phyloP scores from a whole-genome alignment of 2,329 filamentous ascomycete genomes.

The Ceratocystis cubensis region DNA sequence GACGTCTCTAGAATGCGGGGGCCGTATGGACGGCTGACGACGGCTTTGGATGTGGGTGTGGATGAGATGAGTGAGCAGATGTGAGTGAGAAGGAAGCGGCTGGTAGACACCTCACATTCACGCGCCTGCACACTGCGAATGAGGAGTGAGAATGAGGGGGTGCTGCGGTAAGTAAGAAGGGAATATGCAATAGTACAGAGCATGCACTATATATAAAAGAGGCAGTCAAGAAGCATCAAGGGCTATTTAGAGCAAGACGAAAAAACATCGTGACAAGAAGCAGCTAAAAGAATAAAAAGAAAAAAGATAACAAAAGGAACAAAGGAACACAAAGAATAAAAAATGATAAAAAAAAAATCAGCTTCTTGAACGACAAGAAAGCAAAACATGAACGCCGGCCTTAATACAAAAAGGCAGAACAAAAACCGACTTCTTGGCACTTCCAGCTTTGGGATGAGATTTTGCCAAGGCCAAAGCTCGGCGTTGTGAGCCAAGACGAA shows the following conservation, averaged over 20 bases:
- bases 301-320: not conserved
- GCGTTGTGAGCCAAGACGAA: conserved; percentile 21
- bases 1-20: not conserved
- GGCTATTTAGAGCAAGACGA: not conserved
- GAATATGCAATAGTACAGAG: not conserved
- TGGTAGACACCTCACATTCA: not conserved
- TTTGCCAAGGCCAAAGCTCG: conserved; percentile 21
- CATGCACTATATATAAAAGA: not conserved
- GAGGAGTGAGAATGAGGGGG: conserved; percentile 4
- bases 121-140: not conserved
- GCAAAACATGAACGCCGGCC: not conserved
- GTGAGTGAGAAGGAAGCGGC: not conserved
- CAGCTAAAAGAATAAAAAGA: not conserved
- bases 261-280: conserved; percentile 9
- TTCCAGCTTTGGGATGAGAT: conserved; percentile 16
- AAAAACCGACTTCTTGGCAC: conserved; percentile 17
- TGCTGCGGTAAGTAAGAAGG: no score
- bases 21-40: not conserved
- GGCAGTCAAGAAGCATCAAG: not conserved
- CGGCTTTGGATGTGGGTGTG: not conserved
- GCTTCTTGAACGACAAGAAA: not conserved
- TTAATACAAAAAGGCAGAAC: conserved; percentile 5
- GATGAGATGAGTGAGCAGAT: not conserved
- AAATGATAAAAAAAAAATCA: conserved; percentile 3
- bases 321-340: conserved; percentile 7